These are phyloP conservation scores for Adansonia gregorii DNA, from an alignment of 441 rosid genomes.

Conservation along the genomic window DNA sequence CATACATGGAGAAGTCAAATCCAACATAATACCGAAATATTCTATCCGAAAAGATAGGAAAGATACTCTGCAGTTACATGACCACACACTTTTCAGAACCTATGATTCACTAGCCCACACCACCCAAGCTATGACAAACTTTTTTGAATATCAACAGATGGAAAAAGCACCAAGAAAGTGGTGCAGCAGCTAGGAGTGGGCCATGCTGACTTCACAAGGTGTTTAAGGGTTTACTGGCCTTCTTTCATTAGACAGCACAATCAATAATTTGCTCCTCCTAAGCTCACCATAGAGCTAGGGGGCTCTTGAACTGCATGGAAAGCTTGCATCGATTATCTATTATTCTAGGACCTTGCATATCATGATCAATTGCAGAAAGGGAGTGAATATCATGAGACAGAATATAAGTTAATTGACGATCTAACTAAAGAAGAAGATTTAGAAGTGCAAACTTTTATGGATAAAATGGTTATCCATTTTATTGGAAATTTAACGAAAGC, in stretches of 20 bases:
- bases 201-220: neutral
- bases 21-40: neutral
- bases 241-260: neutral
- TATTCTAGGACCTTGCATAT: neutral
- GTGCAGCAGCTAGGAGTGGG: neutral
- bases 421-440: neutral
- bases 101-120: neutral
- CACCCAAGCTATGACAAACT: neutral
- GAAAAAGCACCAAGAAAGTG: neutral
- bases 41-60: neutral
- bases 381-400: neutral
- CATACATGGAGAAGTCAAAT: neutral
- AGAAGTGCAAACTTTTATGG: neutral
- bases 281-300: neutral
- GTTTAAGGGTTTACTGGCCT: neutral
- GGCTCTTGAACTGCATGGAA: neutral
- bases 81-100: neutral
- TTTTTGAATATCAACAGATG: too few species aligned
- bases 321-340: conserved; percentile 5
- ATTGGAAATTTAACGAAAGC: conserved; percentile 1
- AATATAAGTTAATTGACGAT: neutral
- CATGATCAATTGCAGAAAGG: neutral
- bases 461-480: conserved; percentile 6
- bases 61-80: conserved; percentile 3
- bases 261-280: neutral